Conservation (phyloP, 768 basidiomycete genomes). For the Suillus sp. region DNA sequence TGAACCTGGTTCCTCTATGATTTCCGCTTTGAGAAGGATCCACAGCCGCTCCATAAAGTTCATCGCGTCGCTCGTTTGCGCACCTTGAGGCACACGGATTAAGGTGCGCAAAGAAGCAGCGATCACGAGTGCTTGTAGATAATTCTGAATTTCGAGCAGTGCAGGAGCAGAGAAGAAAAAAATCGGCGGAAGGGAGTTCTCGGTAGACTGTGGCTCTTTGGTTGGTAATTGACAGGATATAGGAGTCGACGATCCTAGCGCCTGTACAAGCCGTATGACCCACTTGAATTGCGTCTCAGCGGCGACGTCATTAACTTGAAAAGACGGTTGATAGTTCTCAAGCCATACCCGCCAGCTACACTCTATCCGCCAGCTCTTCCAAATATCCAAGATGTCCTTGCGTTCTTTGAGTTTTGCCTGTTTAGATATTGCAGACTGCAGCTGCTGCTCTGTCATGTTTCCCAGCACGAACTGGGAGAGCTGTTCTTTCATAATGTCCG, state of each 20-base stretch:
- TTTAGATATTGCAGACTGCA: slow-evolving; percentile 47
- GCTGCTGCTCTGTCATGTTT: slow-evolving; percentile 64
- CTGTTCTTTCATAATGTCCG: slow-evolving; percentile 70
- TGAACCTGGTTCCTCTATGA: slow-evolving; percentile 39
- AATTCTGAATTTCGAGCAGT: slow-evolving; percentile 64
- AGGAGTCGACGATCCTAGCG: slow-evolving; percentile 48
- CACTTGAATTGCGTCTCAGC: slow-evolving; percentile 36
- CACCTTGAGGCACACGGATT: slow-evolving; percentile 34
- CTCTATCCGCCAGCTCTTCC: slow-evolving; percentile 38
- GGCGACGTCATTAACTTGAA: slow-evolving; percentile 17
- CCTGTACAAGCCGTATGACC: slow-evolving; percentile 50
- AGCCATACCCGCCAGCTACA: slow-evolving; percentile 31
- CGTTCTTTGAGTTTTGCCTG: slow-evolving; percentile 60
- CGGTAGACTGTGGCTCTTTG: slow-evolving; percentile 4
- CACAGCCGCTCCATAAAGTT: slow-evolving; percentile 64
- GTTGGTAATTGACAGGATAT: slow-evolving; percentile 35
- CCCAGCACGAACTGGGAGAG: slow-evolving; percentile 66
- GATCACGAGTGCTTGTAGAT: slow-evolving; percentile 70
- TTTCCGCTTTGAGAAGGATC: slow-evolving; percentile 62
- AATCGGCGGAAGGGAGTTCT: slow-evolving; percentile 63
- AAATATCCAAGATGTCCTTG: slow-evolving; percentile 52
- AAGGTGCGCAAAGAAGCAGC: slow-evolving; percentile 61
- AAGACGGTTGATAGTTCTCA: slow-evolving; percentile 8
- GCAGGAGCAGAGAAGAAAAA: slow-evolving; percentile 61
- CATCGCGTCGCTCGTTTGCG: slow-evolving; percentile 13